Evolutionary conservation across 2,329 filamentous ascomycete genomes (phyloP).

Genomic region (Chrysoporthe cubensis): DNA sequence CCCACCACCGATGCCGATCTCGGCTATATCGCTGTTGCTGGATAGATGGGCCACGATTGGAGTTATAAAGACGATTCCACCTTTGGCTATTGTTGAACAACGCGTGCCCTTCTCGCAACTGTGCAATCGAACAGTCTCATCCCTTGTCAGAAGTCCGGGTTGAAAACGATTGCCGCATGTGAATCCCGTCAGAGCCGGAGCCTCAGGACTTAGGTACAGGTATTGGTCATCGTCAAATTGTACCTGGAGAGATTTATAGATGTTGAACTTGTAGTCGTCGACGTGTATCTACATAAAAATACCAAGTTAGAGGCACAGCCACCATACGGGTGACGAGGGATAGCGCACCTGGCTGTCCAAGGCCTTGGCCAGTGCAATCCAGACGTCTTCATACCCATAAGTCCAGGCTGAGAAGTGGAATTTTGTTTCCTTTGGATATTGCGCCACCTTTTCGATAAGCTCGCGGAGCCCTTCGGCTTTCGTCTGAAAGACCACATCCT

Average conservation of each 20-base stretch:
- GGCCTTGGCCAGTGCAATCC: slow-evolving; percentile 76
- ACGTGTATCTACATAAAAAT: slow-evolving; percentile 67
- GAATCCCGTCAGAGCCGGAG: slow-evolving; percentile 72
- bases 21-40: slow-evolving; percentile 66
- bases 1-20: slow-evolving; percentile 79
- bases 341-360: slow-evolving; percentile 63
- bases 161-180: slow-evolving; percentile 72
- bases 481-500: slow-evolving; percentile 53
- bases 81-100: slow-evolving; percentile 53
- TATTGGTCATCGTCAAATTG: slow-evolving; percentile 46
- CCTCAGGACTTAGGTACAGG: slow-evolving; percentile 58
- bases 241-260: slow-evolving; percentile 69
- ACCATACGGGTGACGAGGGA: neutral
- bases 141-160: slow-evolving; percentile 71
- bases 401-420: slow-evolving; percentile 93
- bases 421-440: slow-evolving; percentile 72
- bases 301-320: neutral
- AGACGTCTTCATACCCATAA: slow-evolving; percentile 83
- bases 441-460: slow-evolving; percentile 67
- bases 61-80: slow-evolving; percentile 69
- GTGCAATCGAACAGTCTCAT: slow-evolving; percentile 70
- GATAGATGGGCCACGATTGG: slow-evolving; percentile 72
- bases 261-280: slow-evolving; percentile 74
- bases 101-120: slow-evolving; percentile 79
- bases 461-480: slow-evolving; percentile 79